phyloP scores from a whole-genome alignment of 2,329 filamentous ascomycete species.

The Neoscytalidium dimidiatum region DNA sequence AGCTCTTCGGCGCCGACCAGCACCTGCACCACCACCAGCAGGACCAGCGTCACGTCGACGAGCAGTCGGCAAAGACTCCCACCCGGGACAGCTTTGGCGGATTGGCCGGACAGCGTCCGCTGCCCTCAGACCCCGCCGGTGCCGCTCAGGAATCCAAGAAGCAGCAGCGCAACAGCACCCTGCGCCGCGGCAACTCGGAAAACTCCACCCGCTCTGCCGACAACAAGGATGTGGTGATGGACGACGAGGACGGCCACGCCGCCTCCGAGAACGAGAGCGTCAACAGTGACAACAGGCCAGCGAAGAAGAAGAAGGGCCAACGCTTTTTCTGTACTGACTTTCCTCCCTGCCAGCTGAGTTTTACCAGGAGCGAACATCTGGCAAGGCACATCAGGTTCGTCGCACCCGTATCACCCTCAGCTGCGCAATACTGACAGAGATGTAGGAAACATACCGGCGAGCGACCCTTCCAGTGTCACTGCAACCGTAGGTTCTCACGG shows the following conservation, averaged over 20 bases:
- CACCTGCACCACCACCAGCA: constrained; percentile 30
- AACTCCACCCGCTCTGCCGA: constrained; percentile 56
- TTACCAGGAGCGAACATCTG: constrained; percentile 93
- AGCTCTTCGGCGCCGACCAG: constrained; percentile 43
- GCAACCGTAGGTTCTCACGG: constrained; percentile 86
- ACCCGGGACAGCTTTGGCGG: constrained; percentile 58
- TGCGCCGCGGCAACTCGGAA: constrained; percentile 15
- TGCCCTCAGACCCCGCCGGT: constrained; percentile 44
- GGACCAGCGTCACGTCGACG: constrained; percentile 37
- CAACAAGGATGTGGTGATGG: constrained; percentile 74
- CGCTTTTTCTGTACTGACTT: constrained; percentile 96
- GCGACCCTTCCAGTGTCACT: constrained; percentile 95
- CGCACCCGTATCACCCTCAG: constrained; percentile 7
- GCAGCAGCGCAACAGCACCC: constrained; percentile 12
- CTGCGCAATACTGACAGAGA: constrained; percentile 15
- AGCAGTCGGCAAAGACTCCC: constrained; percentile 58
- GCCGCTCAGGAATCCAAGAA: constrained; percentile 56
- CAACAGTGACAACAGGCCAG: constrained; percentile 64
- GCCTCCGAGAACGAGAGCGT: constrained; percentile 53
- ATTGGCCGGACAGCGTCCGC: constrained; percentile 47
- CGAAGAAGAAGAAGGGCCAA: constrained; percentile 95
- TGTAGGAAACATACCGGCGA: constrained; percentile 93
- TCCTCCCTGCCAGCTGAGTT: constrained; percentile 90
- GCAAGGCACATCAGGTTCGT: constrained; percentile 86
- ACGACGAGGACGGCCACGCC: constrained; percentile 66